Evolutionary conservation across 306 rosid genomes (phyloP), one percentile per base, ranked within the genome.

Genomic region (Prunus mira): DNA sequence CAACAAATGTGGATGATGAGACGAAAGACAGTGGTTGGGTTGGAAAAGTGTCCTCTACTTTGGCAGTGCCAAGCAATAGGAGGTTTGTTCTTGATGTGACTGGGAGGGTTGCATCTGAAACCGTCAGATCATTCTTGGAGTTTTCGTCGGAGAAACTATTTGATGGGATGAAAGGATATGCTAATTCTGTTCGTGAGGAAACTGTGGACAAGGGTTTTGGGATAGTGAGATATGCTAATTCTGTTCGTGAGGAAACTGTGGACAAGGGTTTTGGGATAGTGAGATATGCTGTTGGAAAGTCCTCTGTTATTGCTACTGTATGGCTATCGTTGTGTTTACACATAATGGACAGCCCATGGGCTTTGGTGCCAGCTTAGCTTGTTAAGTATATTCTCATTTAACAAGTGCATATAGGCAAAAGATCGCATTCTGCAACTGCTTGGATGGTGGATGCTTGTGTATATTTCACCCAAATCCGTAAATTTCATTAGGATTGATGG

Each of bases 61-160:
- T 89, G 85, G 91, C 89, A 1, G 84, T 89, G 71, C 95, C 97
- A 22, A 82, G 87, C 64, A 91, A 87, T 68, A 82, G 86, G 84
- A 82, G 81, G 70, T 82, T 89, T 72, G 88, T 88, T 41, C 86
- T 91, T 65, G 91, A 93, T 19, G 41, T 89, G 56, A 88, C 92
- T 2, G 92, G 97, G 76, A 86, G 87, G 76, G 87, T 90, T 77
- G 85, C 95, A 18, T 90, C 86, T 74, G 98, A 89, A 82, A 89
- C 96, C 0, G 83, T 89, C 12, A 80, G 92, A 65, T 89, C 96
- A 4, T 83, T 88, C 61, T 51, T 92, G 81, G 93, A 89, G 80
- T 81, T 90, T 66, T 52, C 89, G 61, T 58, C 87, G 54, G 89
- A 84, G 79, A 90, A 75, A 56, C 57, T 95, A 3, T 86, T 72